These are phyloP conservation scores for Cudoniella acicularis DNA, from an alignment of 495 filamentous ascomycete species.

Conservation along the genomic window DNA sequence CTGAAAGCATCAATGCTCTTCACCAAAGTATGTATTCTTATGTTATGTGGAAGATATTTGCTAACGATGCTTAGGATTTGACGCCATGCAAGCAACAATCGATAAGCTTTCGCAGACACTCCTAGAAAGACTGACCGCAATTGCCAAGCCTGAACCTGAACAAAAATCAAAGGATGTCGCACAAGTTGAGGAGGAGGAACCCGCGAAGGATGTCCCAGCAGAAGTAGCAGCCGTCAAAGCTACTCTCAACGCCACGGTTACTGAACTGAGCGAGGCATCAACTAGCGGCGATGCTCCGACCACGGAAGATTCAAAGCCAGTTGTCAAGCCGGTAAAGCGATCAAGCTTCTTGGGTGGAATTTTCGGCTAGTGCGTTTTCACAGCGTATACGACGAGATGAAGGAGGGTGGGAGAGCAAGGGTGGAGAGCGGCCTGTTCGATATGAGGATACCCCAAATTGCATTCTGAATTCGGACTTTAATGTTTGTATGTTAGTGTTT, in stretches of 20 bases:
- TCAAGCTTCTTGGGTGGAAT: conserved; percentile 1
- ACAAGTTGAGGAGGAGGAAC: neutral
- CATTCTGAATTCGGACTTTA: neutral
- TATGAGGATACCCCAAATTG: neutral
- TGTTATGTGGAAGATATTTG: neutral
- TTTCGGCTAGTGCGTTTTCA: neutral
- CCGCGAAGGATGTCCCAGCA: neutral
- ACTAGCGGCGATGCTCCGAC: neutral
- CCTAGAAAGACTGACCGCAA: neutral
- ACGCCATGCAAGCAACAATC: neutral
- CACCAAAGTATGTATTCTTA: neutral
- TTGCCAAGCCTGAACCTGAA: neutral
- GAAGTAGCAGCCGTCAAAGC: neutral
- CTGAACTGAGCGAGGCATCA: neutral
- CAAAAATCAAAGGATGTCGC: neutral
- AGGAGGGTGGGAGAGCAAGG: neutral
- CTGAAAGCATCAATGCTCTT: neutral
- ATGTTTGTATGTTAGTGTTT: neutral
- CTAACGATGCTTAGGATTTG: neutral
- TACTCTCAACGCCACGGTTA: neutral
- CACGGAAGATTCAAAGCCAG: neutral
- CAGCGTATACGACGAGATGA: neutral
- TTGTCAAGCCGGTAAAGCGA: neutral
- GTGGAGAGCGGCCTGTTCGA: neutral
- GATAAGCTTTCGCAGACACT: neutral